Percentiles rank a stretch among this genome's conserved stretches.
phyloP scores from a whole-genome alignment of 2,329 filamentous ascomycete species.

The Ophiostoma novo-ulmi region DNA sequence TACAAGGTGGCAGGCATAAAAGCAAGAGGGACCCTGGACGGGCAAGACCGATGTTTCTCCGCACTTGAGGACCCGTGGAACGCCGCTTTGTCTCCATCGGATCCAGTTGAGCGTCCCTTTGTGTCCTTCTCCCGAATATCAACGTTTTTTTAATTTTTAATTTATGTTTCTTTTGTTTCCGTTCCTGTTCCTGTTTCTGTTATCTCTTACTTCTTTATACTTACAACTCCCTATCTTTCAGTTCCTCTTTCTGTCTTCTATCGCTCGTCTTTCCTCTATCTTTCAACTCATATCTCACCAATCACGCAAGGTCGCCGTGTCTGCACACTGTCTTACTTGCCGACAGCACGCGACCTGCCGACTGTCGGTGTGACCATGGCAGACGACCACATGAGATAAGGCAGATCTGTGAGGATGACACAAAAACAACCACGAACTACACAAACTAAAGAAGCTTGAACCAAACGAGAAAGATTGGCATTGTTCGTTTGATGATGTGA shows the following conservation, averaged over 20 bases:
- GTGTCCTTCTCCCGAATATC: too few relatives aligned
- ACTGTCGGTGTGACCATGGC: conserved; percentile 2
- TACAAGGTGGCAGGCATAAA: neutral
- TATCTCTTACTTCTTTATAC: too few relatives aligned
- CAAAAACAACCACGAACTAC: neutral
- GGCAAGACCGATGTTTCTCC: neutral
- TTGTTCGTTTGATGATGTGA: conserved; percentile 1
- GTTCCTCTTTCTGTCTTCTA: neutral
- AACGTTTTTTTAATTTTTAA: too few relatives aligned
- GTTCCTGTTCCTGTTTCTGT: neutral
- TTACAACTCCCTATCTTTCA: too few relatives aligned
- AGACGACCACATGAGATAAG: conserved; percentile 1
- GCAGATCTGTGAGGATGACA: neutral
- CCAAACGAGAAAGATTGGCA: neutral
- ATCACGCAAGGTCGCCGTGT: neutral
- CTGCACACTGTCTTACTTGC: neutral
- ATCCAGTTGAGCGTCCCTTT: too few relatives aligned
- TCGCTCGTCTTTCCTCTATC: neutral
- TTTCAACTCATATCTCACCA: neutral
- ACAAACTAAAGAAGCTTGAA: neutral
- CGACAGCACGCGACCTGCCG: conserved; percentile 8
- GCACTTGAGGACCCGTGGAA: neutral
- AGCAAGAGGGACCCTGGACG: neutral
- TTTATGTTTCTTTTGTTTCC: too few relatives aligned
- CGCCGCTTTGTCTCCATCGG: conserved; percentile 1